Conservation (phyloP, 768 basidiomycete species). For the Leucocoprinus sp. region DNA sequence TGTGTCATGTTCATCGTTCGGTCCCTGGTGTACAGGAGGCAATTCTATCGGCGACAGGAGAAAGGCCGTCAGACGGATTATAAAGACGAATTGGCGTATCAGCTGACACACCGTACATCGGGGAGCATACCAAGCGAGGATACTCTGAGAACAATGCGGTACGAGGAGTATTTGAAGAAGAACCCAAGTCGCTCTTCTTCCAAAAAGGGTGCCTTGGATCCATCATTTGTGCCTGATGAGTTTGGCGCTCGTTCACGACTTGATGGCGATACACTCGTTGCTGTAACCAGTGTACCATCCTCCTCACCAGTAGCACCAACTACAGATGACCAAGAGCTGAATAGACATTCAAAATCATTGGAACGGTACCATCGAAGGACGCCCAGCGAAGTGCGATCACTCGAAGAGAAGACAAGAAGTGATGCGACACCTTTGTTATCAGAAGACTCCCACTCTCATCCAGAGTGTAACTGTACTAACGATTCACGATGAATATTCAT, state of each 20-base stretch:
- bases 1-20: constrained; percentile 44
- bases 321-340: background rate
- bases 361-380: constrained; percentile 7
- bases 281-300: background rate
- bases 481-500: too few species aligned
- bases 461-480: too few species aligned
- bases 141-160: constrained; percentile 30
- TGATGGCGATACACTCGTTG: constrained; percentile 18
- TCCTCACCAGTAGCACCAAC: background rate
- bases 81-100: constrained; percentile 25
- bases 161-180: constrained; percentile 30
- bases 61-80: constrained; percentile 13
- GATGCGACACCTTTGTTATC: constrained; percentile 2
- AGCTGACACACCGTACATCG: constrained; percentile 24
- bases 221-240: constrained; percentile 14
- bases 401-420: constrained; percentile 3
- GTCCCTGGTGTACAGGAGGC: constrained; percentile 39
- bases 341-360: constrained; percentile 6
- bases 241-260: constrained; percentile 3
- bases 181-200: constrained; percentile 14
- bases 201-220: background rate
- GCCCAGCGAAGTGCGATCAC: constrained; percentile 1
- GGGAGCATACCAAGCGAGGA: constrained; percentile 27
- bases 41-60: constrained; percentile 18
- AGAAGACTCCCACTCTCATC: background rate